phyloP scores from a whole-genome alignment of 768 basidiomycete genomes.

The Inosperma sp. region DNA sequence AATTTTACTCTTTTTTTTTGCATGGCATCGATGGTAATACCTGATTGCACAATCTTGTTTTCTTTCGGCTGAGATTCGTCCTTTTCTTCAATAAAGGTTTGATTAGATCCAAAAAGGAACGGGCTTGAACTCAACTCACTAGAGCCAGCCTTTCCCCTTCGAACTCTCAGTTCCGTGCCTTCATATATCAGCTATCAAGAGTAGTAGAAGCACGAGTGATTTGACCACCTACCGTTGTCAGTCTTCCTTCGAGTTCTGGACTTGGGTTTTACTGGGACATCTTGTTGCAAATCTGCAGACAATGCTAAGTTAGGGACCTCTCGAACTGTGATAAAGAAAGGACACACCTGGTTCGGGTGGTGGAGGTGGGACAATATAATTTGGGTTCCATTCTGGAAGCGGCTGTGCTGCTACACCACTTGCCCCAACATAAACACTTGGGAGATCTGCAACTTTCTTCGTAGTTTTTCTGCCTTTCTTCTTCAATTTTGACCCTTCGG shows the following conservation, averaged over 20 bases:
- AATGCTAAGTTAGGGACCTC: background rate
- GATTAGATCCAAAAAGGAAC: no score
- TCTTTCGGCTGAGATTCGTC: background rate
- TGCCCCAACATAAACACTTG: slow-evolving; percentile 2
- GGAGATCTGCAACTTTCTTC: slow-evolving; percentile 33
- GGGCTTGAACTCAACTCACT: no score
- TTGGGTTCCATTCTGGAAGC: slow-evolving; percentile 11
- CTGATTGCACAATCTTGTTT: slow-evolving; percentile 7
- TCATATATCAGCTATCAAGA: no score
- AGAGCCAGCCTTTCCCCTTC: no score
- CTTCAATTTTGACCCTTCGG: background rate
- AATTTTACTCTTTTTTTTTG: background rate
- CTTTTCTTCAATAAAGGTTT: background rate
- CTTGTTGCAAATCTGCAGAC: background rate
- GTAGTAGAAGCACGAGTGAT: no score
- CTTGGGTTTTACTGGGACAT: slow-evolving; percentile 1
- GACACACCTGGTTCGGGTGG: background rate
- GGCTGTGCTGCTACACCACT: slow-evolving; percentile 2
- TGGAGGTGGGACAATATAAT: slow-evolving; percentile 5
- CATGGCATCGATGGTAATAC: background rate
- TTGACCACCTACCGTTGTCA: background rate
- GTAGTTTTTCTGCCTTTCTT: slow-evolving; percentile 17
- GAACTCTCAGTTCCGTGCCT: no score
- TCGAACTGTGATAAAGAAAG: background rate
- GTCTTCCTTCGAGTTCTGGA: slow-evolving; percentile 4